Evolutionary conservation across 2,329 filamentous ascomycete species (phyloP).

Genomic region (Colletotrichum plurivorum): DNA sequence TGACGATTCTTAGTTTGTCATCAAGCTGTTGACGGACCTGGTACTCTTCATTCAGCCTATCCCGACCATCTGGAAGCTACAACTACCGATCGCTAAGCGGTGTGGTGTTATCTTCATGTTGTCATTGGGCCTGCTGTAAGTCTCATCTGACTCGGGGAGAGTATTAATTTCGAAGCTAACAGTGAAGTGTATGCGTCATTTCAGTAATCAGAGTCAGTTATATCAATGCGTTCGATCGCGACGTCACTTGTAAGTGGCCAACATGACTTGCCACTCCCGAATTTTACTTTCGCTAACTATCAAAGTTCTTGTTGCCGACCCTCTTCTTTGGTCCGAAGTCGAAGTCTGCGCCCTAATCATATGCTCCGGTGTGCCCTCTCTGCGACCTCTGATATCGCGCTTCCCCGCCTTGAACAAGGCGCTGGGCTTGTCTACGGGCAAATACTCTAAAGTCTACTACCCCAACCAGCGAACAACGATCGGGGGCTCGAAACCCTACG

Average conservation of each 20-base stretch:
- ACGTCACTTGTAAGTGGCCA: conserved; percentile 44
- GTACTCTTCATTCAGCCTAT: conserved; percentile 55
- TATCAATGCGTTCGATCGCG: conserved; percentile 44
- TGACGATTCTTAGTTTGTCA: conserved; percentile 44
- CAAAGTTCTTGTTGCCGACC: conserved; percentile 45
- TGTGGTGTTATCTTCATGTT: conserved; percentile 47
- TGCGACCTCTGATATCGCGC: conserved; percentile 48
- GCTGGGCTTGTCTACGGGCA: conserved; percentile 46
- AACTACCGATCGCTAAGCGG: conserved; percentile 49
- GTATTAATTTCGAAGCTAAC: not conserved
- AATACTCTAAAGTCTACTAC: conserved; percentile 33
- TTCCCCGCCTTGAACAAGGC: conserved; percentile 48
- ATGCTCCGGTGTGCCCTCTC: conserved; percentile 50
- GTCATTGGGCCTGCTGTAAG: conserved; percentile 47
- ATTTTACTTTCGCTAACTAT: not conserved
- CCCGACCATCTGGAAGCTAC: conserved; percentile 53
- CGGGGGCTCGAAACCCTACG: conserved; percentile 31
- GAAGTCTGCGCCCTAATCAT: conserved; percentile 50
- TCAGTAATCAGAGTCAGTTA: conserved; percentile 48
- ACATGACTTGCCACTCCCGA: not conserved
- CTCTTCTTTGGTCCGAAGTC: conserved; percentile 49
- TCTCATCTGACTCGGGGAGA: not conserved
- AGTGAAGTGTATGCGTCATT: conserved; percentile 44
- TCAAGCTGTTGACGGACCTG: conserved; percentile 55
- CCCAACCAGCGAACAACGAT: conserved; percentile 32